phyloP scores from a whole-genome alignment of 371 early-diverging fungal genomes.

The Smittium mucronatum region DNA sequence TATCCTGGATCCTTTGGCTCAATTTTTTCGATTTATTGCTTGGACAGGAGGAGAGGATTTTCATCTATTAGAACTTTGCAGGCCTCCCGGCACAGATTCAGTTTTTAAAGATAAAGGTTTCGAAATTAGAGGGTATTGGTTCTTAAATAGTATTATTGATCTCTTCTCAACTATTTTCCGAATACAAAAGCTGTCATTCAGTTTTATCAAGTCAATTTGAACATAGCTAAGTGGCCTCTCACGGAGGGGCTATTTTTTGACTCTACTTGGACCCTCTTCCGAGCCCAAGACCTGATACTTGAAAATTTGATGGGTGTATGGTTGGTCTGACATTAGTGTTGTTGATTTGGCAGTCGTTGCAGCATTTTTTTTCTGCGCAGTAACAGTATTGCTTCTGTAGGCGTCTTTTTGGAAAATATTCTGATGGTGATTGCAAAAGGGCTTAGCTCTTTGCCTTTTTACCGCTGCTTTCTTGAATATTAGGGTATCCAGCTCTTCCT shows the following conservation, averaged over 20 bases:
- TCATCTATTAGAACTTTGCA: background rate
- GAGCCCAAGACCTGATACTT: background rate
- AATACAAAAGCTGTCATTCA: background rate
- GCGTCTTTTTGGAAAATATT: background rate
- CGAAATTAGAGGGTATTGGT: too few relatives aligned
- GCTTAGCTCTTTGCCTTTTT: background rate
- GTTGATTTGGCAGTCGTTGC: background rate
- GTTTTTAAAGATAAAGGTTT: too few relatives aligned
- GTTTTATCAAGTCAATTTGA: background rate
- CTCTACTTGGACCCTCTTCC: background rate
- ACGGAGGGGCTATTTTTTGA: background rate
- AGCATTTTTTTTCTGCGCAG: background rate
- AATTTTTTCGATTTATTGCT: background rate
- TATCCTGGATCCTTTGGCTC: background rate
- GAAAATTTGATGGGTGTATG: background rate
- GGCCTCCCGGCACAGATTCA: background rate
- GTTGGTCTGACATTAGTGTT: background rate
- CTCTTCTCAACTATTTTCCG: background rate
- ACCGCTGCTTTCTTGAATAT: background rate
- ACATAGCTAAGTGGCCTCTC: background rate
- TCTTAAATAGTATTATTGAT: background rate
- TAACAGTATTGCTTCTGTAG: background rate
- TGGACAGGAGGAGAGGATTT: background rate
- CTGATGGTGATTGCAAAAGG: background rate
- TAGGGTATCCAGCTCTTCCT: background rate